phyloP scores from a whole-genome alignment of 768 basidiomycete species.

The Vishniacozyma victoriae region DNA sequence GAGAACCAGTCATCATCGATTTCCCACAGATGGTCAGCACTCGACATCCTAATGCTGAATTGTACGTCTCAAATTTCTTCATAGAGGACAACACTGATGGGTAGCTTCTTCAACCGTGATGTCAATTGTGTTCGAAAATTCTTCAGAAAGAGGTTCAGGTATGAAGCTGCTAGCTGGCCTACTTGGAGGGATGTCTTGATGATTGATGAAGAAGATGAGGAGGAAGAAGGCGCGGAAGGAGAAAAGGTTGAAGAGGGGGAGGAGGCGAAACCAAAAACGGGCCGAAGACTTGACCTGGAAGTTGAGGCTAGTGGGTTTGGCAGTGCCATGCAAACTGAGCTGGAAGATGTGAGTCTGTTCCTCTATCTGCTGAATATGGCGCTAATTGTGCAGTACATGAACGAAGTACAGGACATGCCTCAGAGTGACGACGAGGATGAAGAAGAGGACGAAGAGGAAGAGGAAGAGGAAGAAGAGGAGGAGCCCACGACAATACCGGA shows the following conservation, averaged over 20 bases:
- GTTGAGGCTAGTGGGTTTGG: slow-evolving; percentile 93
- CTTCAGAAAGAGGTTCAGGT: slow-evolving; percentile 83
- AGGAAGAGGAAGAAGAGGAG: slow-evolving; percentile 8
- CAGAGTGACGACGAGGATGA: slow-evolving; percentile 33
- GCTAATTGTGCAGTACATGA: slow-evolving; percentile 28
- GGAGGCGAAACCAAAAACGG: slow-evolving; percentile 4
- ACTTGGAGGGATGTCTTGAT: slow-evolving; percentile 65
- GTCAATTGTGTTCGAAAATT: slow-evolving; percentile 93
- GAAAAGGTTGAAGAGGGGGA: slow-evolving; percentile 3
- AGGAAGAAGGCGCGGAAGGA: slow-evolving; percentile 9
- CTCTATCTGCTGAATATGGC: slow-evolving; percentile 4
- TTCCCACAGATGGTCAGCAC: slow-evolving; percentile 99
- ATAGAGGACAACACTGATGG: neutral
- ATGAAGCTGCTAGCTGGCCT: slow-evolving; percentile 85
- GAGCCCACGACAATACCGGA: neutral
- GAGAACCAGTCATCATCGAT: slow-evolving; percentile 86
- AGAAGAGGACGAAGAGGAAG: slow-evolving; percentile 28
- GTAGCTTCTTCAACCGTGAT: slow-evolving; percentile 97
- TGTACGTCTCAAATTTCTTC: slow-evolving; percentile 53
- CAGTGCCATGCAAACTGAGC: slow-evolving; percentile 67
- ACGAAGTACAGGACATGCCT: slow-evolving; percentile 31
- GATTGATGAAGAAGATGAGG: slow-evolving; percentile 38
- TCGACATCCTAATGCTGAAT: slow-evolving; percentile 93
- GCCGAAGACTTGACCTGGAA: slow-evolving; percentile 67
- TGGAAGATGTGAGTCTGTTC: slow-evolving; percentile 68